Base-by-base conservation (phyloP, 2,329 filamentous ascomycete genomes). In the Microsporum audouinii region DNA sequence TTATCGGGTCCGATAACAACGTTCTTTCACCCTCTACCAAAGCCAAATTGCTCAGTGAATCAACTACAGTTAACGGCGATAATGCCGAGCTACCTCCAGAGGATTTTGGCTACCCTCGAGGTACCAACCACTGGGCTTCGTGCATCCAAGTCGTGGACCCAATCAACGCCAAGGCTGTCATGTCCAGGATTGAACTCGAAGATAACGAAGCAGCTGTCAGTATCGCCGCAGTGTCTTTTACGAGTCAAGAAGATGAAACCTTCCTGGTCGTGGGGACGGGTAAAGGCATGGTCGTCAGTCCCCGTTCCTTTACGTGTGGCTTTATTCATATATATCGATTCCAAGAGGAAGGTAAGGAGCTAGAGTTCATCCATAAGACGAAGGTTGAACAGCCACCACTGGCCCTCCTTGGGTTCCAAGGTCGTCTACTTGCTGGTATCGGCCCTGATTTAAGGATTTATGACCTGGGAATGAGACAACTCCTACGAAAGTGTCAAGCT, bases 281-380 rank as follows among this genome's bases (percentile, higher is more conserved):
- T 1, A 95, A 95, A 73, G 89, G 99, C 71, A 85, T 97, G 79
- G 79, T 87, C 14, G 82, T 91, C 61, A 89, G 82, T 65, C 91
- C 91, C 7, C 83, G 87, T 58, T 86, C 86, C 58, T 91, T 84
- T 66, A 84, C 82, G 0, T 85, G 85, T 63, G 94, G 92, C 0
- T 96, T 87, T 67, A 88, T 99, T 39, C 89, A 96, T 69, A 88
- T 97, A 31, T 99, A 96, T 74, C 85, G 90, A 47, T 89, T 99
- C 72, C 83, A 88, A 58, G 88, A 95, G 57, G 85, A 90, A 64
- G 95, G 95, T n/a, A 85, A 85, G 60, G 85, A 90, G 68, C 82
- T 99, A 14, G 89, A 96, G 69, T 94, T 97, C 62, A 91, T 96
- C 64, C 94, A 99, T 76, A 96, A 96, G 74, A 99, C 95, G 0